Evolutionary conservation across 768 basidiomycete species (phyloP).

Genomic region (Podaxis carcinomalis): DNA sequence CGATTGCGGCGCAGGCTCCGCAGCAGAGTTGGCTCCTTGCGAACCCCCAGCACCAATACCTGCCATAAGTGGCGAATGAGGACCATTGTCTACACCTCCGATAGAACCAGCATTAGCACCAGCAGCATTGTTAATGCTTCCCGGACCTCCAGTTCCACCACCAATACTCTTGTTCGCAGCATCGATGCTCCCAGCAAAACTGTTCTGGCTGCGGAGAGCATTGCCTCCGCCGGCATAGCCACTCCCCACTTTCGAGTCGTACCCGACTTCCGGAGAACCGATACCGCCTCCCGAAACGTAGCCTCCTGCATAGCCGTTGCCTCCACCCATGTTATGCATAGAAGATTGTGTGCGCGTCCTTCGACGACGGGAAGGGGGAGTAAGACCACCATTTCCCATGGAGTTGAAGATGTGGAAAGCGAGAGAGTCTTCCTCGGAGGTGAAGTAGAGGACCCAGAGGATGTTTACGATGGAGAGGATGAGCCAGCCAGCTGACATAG

Average conservation of each 20-base stretch:
- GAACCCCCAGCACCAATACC: conserved; percentile 59
- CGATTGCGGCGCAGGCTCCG: conserved; percentile 19
- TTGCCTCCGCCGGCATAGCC: conserved; percentile 44
- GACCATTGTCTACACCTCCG: conserved; percentile 42
- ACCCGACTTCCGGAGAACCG: conserved; percentile 55
- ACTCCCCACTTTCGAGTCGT: conserved; percentile 59
- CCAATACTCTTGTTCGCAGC: conserved; percentile 31
- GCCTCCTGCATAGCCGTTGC: conserved; percentile 61
- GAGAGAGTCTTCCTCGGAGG: conserved; percentile 92
- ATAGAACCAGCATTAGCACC: conserved; percentile 31
- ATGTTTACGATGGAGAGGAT: conserved; percentile 89
- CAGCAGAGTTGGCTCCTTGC: conserved; percentile 20
- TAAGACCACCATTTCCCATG: conserved; percentile 82
- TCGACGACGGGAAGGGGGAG: conserved; percentile 75
- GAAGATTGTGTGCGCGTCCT: conserved; percentile 62
- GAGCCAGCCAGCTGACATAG: conserved; percentile 93
- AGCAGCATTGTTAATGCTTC: conserved; percentile 53
- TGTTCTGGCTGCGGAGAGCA: conserved; percentile 50
- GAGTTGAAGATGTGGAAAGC: conserved; percentile 81
- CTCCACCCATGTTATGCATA: conserved; percentile 56
- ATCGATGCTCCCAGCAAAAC: conserved; percentile 44
- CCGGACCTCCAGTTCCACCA: conserved; percentile 34
- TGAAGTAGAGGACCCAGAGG: conserved; percentile 96
- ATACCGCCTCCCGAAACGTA: conserved; percentile 68
- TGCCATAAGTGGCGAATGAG: conserved; percentile 64